phyloP scores from a whole-genome alignment of 2,329 filamentous ascomycete species.

The Myriangium duriaei region DNA sequence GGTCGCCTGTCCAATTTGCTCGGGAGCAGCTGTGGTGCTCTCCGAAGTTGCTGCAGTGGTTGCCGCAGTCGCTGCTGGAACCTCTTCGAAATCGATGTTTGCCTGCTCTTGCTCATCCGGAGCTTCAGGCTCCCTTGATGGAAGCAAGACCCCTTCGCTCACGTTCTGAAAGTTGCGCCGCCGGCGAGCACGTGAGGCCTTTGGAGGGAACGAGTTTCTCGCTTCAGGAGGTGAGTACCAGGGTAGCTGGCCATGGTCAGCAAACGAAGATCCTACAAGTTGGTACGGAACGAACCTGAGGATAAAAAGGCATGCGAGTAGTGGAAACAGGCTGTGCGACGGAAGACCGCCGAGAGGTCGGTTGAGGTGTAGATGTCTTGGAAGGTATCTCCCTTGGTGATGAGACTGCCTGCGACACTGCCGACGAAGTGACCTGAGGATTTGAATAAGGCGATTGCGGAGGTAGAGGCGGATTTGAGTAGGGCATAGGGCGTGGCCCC shows the following conservation, averaged over 20 bases:
- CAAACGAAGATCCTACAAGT: not conserved
- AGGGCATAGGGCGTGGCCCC: slow-evolving; percentile 11
- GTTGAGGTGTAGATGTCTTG: slow-evolving; percentile 21
- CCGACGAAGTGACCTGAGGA: slow-evolving; percentile 17
- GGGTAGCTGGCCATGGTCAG: slow-evolving; percentile 34
- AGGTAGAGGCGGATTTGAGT: slow-evolving; percentile 6
- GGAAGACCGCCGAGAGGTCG: slow-evolving; percentile 16
- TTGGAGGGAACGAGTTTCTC: slow-evolving; percentile 38
- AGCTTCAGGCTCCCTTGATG: slow-evolving; percentile 29
- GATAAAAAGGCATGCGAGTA: slow-evolving; percentile 34
- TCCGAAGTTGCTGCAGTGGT: not conserved
- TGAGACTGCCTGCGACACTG: slow-evolving; percentile 23
- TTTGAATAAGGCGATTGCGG: slow-evolving; percentile 10
- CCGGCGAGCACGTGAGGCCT: slow-evolving; percentile 36
- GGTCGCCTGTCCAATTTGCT: too few species aligned
- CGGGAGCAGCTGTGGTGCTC: slow-evolving; percentile 30
- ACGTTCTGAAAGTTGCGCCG: slow-evolving; percentile 26
- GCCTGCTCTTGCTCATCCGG: slow-evolving; percentile 17
- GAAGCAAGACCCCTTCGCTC: slow-evolving; percentile 37
- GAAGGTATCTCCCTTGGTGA: slow-evolving; percentile 20
- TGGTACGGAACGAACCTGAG: slow-evolving; percentile 28
- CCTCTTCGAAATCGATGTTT: slow-evolving; percentile 19
- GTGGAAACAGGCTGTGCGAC: slow-evolving; percentile 16
- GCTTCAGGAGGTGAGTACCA: slow-evolving; percentile 46
- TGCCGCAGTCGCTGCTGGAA: not conserved